phyloP scores from a whole-genome alignment of 805 yeast genomes.

The Starmerella davenportii region DNA sequence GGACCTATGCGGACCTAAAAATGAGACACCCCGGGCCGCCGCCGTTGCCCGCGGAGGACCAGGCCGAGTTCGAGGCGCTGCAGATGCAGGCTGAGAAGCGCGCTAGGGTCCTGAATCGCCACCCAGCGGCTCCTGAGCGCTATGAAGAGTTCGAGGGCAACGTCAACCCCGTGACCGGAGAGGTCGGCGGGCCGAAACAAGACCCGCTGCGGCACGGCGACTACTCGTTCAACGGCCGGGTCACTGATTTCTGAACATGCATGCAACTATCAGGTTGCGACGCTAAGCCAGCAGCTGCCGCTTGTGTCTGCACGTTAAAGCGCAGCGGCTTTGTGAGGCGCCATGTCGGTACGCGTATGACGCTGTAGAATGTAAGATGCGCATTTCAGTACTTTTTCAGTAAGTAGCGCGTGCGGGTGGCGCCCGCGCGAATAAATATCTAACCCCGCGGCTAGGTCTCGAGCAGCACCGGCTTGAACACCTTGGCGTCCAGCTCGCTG shows the following conservation, averaged over 20 bases:
- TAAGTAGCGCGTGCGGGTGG: too few relatives aligned
- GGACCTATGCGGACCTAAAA: neutral
- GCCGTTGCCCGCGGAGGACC: slow-evolving; percentile 57
- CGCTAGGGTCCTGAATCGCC: slow-evolving; percentile 35
- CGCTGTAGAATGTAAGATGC: too few relatives aligned
- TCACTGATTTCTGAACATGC: slow-evolving; percentile 73
- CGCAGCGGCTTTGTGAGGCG: too few relatives aligned
- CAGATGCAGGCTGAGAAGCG: slow-evolving; percentile 57
- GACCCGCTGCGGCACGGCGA: slow-evolving; percentile 86
- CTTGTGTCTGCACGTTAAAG: too few relatives aligned
- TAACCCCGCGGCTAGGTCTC: too few relatives aligned
- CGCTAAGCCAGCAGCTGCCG: too few relatives aligned
- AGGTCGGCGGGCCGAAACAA: slow-evolving; percentile 92
- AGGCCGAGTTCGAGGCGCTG: slow-evolving; percentile 77
- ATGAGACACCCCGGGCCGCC: slow-evolving; percentile 39
- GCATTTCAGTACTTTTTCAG: too few relatives aligned
- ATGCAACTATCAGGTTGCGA: too few relatives aligned
- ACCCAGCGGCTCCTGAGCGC: slow-evolving; percentile 34
- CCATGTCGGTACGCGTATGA: too few relatives aligned
- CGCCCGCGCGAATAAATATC: too few relatives aligned
- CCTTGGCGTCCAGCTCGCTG: slow-evolving; percentile 80
- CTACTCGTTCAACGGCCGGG: slow-evolving; percentile 90
- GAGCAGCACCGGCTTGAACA: slow-evolving; percentile 74
- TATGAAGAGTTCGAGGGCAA: slow-evolving; percentile 94
- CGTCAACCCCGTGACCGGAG: slow-evolving; percentile 83